phyloP scores from a whole-genome alignment of 345 rosid species.

The Citrus mangshanensis region DNA sequence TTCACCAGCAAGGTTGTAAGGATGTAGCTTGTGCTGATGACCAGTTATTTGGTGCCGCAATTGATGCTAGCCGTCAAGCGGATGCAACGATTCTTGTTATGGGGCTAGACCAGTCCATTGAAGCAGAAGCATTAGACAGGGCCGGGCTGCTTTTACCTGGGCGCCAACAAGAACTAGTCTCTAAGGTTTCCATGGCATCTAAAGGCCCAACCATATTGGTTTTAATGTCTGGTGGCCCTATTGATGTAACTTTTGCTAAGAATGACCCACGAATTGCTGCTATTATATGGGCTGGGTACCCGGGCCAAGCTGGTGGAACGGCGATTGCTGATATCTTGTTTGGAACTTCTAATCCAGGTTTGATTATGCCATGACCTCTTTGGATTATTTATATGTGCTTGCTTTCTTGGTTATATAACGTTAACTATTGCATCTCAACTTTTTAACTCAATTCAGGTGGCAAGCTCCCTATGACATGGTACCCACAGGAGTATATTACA shows the following conservation, averaged over 20 bases:
- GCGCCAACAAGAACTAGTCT: conserved; percentile 68
- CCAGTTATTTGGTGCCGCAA: conserved; percentile 45
- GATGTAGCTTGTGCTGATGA: conserved; percentile 61
- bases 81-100: conserved; percentile 76
- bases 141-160: conserved; percentile 68
- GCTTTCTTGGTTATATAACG: no score
- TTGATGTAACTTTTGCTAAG: conserved; percentile 69
- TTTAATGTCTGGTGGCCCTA: conserved; percentile 83
- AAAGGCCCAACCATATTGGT: conserved; percentile 68
- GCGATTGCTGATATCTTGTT: conserved; percentile 84
- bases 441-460: conserved; percentile 40
- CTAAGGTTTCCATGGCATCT: conserved; percentile 49
- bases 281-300: conserved; percentile 94
- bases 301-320: conserved; percentile 84
- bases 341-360: conserved; percentile 72
- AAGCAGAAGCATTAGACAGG: conserved; percentile 76
- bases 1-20: conserved; percentile 59
- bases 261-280: conserved; percentile 43
- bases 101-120: conserved; percentile 90
- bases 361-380: not conserved
- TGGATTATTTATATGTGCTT: not conserved
- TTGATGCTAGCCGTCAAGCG: conserved; percentile 43
- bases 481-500: conserved; percentile 62
- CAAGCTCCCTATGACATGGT: conserved; percentile 89
- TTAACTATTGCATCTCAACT: no score